Evolutionary conservation across 176 grass and related monocot genomes (phyloP).

Genomic region (Cymbopogon citratus): DNA sequence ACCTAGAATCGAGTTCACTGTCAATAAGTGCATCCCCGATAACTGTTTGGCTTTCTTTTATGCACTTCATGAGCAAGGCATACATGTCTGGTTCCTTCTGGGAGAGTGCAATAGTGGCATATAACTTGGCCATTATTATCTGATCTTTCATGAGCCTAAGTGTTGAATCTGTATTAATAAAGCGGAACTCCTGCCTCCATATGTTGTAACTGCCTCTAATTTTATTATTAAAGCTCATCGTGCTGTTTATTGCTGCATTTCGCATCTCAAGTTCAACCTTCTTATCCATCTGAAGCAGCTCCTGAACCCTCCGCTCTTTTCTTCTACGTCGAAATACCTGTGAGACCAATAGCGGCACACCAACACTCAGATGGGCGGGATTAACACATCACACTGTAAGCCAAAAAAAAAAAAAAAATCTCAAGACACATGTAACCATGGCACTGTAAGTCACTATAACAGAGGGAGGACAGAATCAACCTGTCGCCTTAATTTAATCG

Average conservation of each 20-base stretch:
- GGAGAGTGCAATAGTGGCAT: constrained; percentile 63
- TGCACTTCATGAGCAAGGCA: constrained; percentile 47
- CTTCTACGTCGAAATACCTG: constrained; percentile 61
- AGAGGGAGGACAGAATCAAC: constrained; percentile 16
- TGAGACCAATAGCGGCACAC: background rate
- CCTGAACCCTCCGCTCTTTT: constrained; percentile 44
- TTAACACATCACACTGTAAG: background rate
- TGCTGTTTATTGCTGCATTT: constrained; percentile 42
- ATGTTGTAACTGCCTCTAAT: constrained; percentile 63
- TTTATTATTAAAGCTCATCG: constrained; percentile 55
- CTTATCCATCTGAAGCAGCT: constrained; percentile 60
- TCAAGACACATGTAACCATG: background rate
- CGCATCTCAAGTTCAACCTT: constrained; percentile 49
- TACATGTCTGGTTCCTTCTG: constrained; percentile 60
- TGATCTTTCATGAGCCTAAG: constrained; percentile 76
- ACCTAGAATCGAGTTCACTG: constrained; percentile 55
- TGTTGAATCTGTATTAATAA: constrained; percentile 51
- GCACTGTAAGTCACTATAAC: background rate
- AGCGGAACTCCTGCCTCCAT: constrained; percentile 56
- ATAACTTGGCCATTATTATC: constrained; percentile 84
- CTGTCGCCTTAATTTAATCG: constrained; percentile 61
- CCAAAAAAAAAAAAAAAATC: background rate
- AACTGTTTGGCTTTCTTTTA: constrained; percentile 53
- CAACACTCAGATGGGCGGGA: background rate
- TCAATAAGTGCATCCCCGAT: constrained; percentile 62